Base-by-base conservation (phyloP, 495 filamentous ascomycete species). In the Podospora pseudocomata region DNA sequence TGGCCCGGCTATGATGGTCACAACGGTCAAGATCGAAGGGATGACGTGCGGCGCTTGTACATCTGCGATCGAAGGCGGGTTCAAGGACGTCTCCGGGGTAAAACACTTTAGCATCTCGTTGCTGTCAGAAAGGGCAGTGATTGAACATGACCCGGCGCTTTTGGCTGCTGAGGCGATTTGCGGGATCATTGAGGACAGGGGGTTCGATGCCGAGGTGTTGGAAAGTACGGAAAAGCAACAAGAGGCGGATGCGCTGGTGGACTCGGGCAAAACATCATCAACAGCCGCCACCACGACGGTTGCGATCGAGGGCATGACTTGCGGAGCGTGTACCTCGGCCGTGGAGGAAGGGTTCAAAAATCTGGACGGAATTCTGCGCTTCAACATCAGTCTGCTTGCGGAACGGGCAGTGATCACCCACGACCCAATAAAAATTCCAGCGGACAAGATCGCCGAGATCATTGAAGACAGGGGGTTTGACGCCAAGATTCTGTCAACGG, bases 11-110 rank as follows among this genome's bases (percentile, higher is more conserved):
- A 78, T 75, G 27, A 80, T 87, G 69, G 88, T 89, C 4, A 97
- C 94, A 0, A 97, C 93, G 0, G 84, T 99, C 19, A 87, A 89
- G 4, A 86, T 99, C 27, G 91, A 91, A 72, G 95, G 95, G 32
- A 98, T 99, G 95, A 98, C 94, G 4, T 99, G 94, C 73, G 94
- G 94, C 23, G 92, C 94, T 28, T 99, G 95, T 76, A 97, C 94
- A 6, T 91, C 93, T 13, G 94, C 95, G 56, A 86, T 98, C 20
- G 90, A 97, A 77, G 86, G 87, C 63, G 93, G 90, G 2, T 96
- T 98, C 74, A 86, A 88, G 66, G 87, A 87, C 67, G 81, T 94
- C 18, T 80, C 88, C 2, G 96, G 94, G 0, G 78, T 99, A 16
- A 84, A 88, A 55, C 90, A 92, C 74, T 97, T 98, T 80, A 95